A percentile compares a stretch with the other conserved stretches of the same genome.
phyloP scores from a whole-genome alignment of 164 flowering plant genomes.

The Tetracentron sinense region DNA sequence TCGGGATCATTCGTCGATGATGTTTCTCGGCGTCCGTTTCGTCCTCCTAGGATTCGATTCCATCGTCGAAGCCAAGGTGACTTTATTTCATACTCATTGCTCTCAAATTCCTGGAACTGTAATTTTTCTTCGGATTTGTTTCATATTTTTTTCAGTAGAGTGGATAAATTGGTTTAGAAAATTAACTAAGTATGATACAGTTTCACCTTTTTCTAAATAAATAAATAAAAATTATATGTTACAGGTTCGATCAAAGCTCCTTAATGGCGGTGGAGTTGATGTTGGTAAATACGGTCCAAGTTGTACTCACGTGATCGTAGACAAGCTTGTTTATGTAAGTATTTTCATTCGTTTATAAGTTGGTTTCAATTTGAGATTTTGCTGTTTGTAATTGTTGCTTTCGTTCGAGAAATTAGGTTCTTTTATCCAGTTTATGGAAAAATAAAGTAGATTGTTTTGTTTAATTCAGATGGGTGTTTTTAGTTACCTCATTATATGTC shows the following conservation, averaged over 20 bases:
- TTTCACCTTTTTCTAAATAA: neutral
- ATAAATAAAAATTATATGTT: neutral
- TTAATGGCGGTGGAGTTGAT: slow-evolving; percentile 70
- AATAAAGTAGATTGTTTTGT: neutral
- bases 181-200: too few relatives aligned
- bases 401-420: neutral
- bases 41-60: slow-evolving; percentile 60
- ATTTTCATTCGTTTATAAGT: neutral
- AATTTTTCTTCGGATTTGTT: neutral
- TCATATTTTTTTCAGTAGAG: neutral
- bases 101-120: too few relatives aligned
- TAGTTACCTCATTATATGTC: neutral
- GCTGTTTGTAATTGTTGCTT: neutral
- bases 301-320: slow-evolving; percentile 82
- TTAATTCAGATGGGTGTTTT: neutral
- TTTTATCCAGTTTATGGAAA: neutral
- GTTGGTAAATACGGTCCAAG: slow-evolving; percentile 43
- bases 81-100: neutral
- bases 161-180: neutral
- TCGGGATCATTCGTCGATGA: neutral
- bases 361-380: neutral
- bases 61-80: slow-evolving; percentile 29
- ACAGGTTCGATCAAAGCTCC: slow-evolving; percentile 60
- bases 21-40: slow-evolving; percentile 56
- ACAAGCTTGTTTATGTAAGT: slow-evolving; percentile 61